Base-by-base conservation (phyloP, 805 yeast genomes). In the Cyberlindnera euphorbiae region DNA sequence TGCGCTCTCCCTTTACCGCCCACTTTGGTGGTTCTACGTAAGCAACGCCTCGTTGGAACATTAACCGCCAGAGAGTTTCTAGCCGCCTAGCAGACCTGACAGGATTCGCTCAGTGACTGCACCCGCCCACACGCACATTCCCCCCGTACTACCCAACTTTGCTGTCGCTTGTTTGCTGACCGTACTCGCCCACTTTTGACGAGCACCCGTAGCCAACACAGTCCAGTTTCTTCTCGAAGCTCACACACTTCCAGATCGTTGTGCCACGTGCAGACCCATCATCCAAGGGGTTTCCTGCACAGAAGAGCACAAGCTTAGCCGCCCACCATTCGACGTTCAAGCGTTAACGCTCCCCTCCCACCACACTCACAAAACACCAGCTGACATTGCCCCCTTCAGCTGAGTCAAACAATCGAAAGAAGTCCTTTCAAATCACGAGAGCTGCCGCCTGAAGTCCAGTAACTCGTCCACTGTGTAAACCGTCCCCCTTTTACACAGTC, bases 391-490 rank as follows among this genome's bases (percentile, higher is more conserved):
- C 10, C 6, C 9, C 9, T 9, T 9, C 22, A 30, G 32, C 34
- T 31, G 28, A 25, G 5, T 9, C 8, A 6, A n/a, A n/a, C 9
- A 10, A 32, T 8, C 7, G 17, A 8, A 17, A 12, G 19, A 26
- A 29, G n/a, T 13, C 9, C 22, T 19, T 19, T 19, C 22, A 19
- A 27, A 27, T 28, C 13, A 67, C 73, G 73, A 63, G 73, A 67
- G 73, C 73, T 67, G 73, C 73, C 73, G 73, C 70, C 58, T 67
- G 71, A 52, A 35, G 54, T 43, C 42, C 39, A 16, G 14, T 19
- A 10, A 35, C 39, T 13, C 17, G 10, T 16, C 22, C 15, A 26
- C 39, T 39, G 42, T 39, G 42, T 34, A 32, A 4, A 14, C 3
- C 19, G 19, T 21, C 30, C 30, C 24, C 17, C 17, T 15, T 13